Percentiles rank a stretch among this genome's conserved stretches.
Conservation (phyloP, 768 basidiomycete species). For the Pleurotus cornucopiae region DNA sequence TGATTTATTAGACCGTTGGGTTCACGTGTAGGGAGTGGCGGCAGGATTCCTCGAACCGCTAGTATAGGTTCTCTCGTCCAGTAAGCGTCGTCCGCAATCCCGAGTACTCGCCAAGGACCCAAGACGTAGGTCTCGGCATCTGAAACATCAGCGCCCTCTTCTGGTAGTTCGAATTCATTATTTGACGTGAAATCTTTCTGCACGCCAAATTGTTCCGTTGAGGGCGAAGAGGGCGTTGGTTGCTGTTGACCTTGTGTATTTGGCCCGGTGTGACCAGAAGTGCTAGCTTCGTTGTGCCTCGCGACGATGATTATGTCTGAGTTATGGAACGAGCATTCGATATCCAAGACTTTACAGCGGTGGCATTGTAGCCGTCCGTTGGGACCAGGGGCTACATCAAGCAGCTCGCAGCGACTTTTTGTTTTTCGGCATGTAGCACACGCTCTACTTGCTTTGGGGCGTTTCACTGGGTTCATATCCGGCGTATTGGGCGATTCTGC, state of each 20-base stretch:
- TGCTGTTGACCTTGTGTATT: background rate
- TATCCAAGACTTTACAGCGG: constrained; percentile 43
- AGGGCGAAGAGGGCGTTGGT: background rate
- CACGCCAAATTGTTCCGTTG: background rate
- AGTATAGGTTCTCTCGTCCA: constrained; percentile 43
- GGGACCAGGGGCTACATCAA: constrained; percentile 29
- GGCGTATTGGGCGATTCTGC: background rate
- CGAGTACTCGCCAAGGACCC: constrained; percentile 34
- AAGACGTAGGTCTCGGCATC: too few species aligned
- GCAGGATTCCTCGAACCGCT: constrained; percentile 36
- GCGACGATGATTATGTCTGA: constrained; percentile 22
- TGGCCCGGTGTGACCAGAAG: background rate
- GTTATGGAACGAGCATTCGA: constrained; percentile 42
- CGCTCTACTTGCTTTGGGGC: constrained; percentile 40
- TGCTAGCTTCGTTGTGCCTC: background rate
- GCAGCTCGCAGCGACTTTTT: constrained; percentile 46
- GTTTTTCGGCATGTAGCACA: constrained; percentile 43
- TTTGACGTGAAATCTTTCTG: background rate
- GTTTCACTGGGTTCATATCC: constrained; percentile 17
- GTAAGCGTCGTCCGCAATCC: constrained; percentile 32
- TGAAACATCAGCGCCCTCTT: too few species aligned
- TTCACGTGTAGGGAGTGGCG: background rate
- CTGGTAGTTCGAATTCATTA: background rate
- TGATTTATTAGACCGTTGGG: background rate
- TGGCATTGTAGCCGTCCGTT: constrained; percentile 32